A percentile compares a stretch with the other conserved stretches of the same genome.
phyloP scores from a whole-genome alignment of 2,329 filamentous ascomycete genomes.

The Thelonectria olida region DNA sequence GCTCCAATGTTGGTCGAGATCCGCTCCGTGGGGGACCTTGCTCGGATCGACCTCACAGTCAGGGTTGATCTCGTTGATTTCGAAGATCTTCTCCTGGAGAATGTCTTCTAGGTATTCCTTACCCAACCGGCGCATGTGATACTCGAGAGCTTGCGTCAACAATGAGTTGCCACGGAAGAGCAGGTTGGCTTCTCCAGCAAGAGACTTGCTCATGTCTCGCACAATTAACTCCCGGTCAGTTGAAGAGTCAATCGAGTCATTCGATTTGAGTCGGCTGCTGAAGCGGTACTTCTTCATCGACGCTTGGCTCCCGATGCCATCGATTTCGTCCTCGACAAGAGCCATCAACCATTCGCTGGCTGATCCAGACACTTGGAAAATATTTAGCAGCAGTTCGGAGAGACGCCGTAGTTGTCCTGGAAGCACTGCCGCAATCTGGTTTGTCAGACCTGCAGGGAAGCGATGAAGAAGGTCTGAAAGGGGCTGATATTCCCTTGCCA shows the following conservation, averaged over 20 bases:
- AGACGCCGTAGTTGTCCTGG: slow-evolving; percentile 81
- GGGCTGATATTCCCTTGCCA: slow-evolving; percentile 84
- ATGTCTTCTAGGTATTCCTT: slow-evolving; percentile 93
- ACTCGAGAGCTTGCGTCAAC: slow-evolving; percentile 90
- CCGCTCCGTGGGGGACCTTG: slow-evolving; percentile 69
- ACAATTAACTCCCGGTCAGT: slow-evolving; percentile 77
- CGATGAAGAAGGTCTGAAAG: slow-evolving; percentile 85
- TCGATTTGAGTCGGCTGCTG: slow-evolving; percentile 75
- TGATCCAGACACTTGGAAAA: slow-evolving; percentile 90
- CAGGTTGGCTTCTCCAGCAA: slow-evolving; percentile 89
- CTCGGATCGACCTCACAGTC: slow-evolving; percentile 97
- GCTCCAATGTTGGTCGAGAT: slow-evolving; percentile 85
- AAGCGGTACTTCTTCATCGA: slow-evolving; percentile 79
- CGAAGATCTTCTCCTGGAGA: slow-evolving; percentile 82
- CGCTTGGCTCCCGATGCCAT: slow-evolving; percentile 86
- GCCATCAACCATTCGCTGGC: slow-evolving; percentile 91
- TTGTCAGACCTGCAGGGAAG: slow-evolving; percentile 84
- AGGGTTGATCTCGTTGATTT: slow-evolving; percentile 90
- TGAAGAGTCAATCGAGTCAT: slow-evolving; percentile 70
- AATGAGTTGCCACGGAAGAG: slow-evolving; percentile 95
- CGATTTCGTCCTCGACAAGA: slow-evolving; percentile 95
- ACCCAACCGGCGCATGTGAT: slow-evolving; percentile 93
- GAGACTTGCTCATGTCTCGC: slow-evolving; percentile 79
- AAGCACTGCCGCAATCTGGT: slow-evolving; percentile 83
- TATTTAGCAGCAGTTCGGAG: slow-evolving; percentile 88